Evolutionary conservation across 1,139 yeast species (phyloP), one percentile per base, ranked within the genome.

Genomic region (Candida sojae): DNA sequence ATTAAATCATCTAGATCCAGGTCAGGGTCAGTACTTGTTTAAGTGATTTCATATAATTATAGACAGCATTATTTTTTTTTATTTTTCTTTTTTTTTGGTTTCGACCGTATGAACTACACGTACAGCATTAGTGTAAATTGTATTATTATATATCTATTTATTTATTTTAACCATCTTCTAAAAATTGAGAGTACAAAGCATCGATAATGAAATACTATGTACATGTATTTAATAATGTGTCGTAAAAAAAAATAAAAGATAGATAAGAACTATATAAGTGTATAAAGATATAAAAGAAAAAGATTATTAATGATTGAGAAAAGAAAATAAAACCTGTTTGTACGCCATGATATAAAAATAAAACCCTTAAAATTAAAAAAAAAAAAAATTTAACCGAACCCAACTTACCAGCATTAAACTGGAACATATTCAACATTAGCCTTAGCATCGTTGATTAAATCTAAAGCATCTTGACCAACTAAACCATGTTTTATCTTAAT

Each of bases 391-490:
- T 32, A 11, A 30, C 13, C 23, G 32, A 41, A 25, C 30, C 31
- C 13, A 9, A 30, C 26, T 23, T 30, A 4, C 26, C 38, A 35
- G 38, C 21, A 34, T 39, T 39, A 47, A 42, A 66, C 70, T 52
- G 64, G 61, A 44, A 79, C 75, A 59, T 77, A 86, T 64, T 86
- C 93, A 46, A 86, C 90, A 62, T 87, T 82, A 56, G 81, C 87
- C 65, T 86, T 87, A 11, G 95, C 95, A 57, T 77, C 83, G 59
- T 84, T 84, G 56, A 87, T 84, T 42, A 88, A 82, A 47, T 82
- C 82, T 50, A 82, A 59, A 2, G 80, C 80, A 49, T 75, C 79
- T 49, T 71, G 61, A 17, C 80, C 80, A 32, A 66, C 69, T 49
- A 75, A 63, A n/a, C 73, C 75, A 59, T 75, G 80, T 57, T 75